Conservation (phyloP, 345 rosid genomes). For the Citrus inodora region DNA sequence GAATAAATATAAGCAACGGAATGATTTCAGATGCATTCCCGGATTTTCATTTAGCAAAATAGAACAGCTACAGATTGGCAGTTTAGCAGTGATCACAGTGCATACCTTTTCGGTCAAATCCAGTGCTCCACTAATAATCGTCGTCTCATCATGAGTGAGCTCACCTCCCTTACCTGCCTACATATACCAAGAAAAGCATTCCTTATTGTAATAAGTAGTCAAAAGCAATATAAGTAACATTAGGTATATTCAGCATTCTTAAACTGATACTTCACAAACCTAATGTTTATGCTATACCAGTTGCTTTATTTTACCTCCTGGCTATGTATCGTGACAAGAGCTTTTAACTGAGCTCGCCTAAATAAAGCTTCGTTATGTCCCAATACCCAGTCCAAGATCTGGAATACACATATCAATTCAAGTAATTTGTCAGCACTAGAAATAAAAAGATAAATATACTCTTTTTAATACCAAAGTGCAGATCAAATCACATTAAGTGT, state of each 20-base stretch:
- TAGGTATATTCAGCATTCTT: not conserved
- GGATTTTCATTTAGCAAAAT: not conserved
- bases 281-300: not conserved
- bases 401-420: slow-evolving; percentile 20
- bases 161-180: slow-evolving; percentile 99
- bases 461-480: not conserved
- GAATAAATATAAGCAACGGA: not conserved
- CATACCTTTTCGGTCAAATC: slow-evolving; percentile 93
- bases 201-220: not conserved
- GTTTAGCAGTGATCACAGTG: not conserved
- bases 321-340: slow-evolving; percentile 88
- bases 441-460: not conserved
- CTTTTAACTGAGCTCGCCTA: slow-evolving; percentile 95
- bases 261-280: slow-evolving; percentile 2
- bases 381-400: slow-evolving; percentile 83
- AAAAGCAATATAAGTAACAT: not conserved
- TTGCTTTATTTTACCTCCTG: slow-evolving; percentile 55
- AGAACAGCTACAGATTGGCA: not conserved
- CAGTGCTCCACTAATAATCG: slow-evolving; percentile 93
- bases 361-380: slow-evolving; percentile 90
- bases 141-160: slow-evolving; percentile 96
- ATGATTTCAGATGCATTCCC: not conserved
- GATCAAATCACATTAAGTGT: not conserved
- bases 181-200: slow-evolving; percentile 9
- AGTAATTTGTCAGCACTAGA: not conserved